phyloP scores from a whole-genome alignment of 2,329 filamentous ascomycete species.

The Chalaropsis ovoidea region DNA sequence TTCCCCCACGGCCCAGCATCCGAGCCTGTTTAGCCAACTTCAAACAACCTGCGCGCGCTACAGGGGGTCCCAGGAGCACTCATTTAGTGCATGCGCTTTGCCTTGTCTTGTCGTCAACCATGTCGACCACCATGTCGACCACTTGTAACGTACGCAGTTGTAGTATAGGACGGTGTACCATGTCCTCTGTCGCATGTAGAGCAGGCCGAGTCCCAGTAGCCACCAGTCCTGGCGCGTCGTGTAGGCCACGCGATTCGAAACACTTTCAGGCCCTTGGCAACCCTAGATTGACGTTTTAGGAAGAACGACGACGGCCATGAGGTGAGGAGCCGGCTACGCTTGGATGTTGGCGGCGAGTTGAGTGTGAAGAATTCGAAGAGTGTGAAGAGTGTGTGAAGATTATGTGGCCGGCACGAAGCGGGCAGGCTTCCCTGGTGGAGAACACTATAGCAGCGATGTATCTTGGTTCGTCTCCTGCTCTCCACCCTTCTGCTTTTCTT shows the following conservation, averaged over 20 bases:
- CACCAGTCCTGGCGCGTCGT: background rate
- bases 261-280: background rate
- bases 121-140: no score
- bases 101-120: background rate
- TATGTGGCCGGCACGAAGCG: no score
- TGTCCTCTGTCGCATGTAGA: background rate
- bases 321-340: background rate
- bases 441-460: background rate
- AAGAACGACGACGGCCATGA: background rate
- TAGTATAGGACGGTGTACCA: no score
- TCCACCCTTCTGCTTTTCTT: background rate
- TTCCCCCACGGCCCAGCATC: background rate
- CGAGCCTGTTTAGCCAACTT: constrained; percentile 1
- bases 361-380: background rate
- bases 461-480: no score
- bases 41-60: constrained; percentile 7
- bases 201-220: background rate
- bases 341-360: background rate
- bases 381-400: no score
- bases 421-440: no score
- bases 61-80: background rate
- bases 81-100: background rate
- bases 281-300: background rate
- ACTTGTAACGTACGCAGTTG: no score
- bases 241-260: constrained; percentile 6